These are phyloP conservation scores for Chondrostereum purpureum DNA, from an alignment of 1,284 basidiomycete species.

Conservation along the genomic window DNA sequence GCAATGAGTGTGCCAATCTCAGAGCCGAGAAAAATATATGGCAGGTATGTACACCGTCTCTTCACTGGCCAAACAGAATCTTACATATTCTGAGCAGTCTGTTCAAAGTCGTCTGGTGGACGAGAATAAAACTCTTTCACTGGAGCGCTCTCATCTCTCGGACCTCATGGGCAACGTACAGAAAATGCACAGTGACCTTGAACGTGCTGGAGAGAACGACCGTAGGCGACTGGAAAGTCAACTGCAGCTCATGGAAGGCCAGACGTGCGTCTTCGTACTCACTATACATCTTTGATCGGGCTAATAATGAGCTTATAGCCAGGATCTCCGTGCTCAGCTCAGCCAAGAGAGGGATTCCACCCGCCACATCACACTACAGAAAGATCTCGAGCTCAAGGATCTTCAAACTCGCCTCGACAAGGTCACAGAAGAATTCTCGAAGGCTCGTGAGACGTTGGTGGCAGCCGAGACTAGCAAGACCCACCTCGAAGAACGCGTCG, in stretches of 20 bases:
- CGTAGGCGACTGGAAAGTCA: slow-evolving; percentile 75
- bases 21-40: slow-evolving; percentile 89
- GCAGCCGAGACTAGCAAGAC: slow-evolving; percentile 76
- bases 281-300: neutral
- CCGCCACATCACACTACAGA: slow-evolving; percentile 67
- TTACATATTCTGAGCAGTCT: slow-evolving; percentile 44
- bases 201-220: slow-evolving; percentile 77
- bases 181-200: slow-evolving; percentile 84
- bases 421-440: slow-evolving; percentile 61
- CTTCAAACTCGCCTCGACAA: slow-evolving; percentile 71
- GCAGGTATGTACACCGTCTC: slow-evolving; percentile 52
- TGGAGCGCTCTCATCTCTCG: slow-evolving; percentile 79
- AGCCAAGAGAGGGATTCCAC: slow-evolving; percentile 74
- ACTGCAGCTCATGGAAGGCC: slow-evolving; percentile 70
- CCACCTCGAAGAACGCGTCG: slow-evolving; percentile 74
- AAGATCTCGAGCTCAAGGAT: slow-evolving; percentile 77
- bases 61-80: no score
- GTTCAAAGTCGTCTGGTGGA: slow-evolving; percentile 75
- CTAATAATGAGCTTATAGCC: slow-evolving; percentile 34
- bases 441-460: slow-evolving; percentile 67
- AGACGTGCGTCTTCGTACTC: slow-evolving; percentile 47
- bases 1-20: slow-evolving; percentile 80
- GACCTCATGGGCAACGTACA: slow-evolving; percentile 86
- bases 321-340: slow-evolving; percentile 73
- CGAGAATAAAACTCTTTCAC: slow-evolving; percentile 74